Evolutionary conservation across 306 rosid genomes (phyloP), one percentile per base, ranked within the genome.

Genomic region (Lotus japonicus): DNA sequence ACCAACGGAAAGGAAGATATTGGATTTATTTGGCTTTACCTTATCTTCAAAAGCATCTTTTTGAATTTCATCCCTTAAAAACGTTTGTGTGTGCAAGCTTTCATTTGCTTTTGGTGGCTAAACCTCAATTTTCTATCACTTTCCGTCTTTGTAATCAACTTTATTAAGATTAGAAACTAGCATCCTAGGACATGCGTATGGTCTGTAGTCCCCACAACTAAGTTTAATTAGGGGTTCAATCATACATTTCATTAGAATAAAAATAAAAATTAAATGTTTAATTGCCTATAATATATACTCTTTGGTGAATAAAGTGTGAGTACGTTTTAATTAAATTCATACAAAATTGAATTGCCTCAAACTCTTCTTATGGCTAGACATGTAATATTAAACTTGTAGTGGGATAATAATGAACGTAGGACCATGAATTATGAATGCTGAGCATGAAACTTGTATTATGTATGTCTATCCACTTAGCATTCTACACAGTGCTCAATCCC

Each of bases 131-230:
- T 80, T 78, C 44, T 45, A 10, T 16, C 75, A 23, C 77, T 72
- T 70, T 35, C 51, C 21, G 71, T 50, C 80, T 46, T 35, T 41
- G 70, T 81, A 77, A 85, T 85, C 83, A 36, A 28, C 82, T 79
- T 66, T 72, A 60, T 59, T 63, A 36, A 68, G 53, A 63, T 53
- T 43, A 72, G 44, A 69, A 72, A 66, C 58, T 49, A 82, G 87
- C 91, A 88, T 85, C 95, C 84, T 65, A 79, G 84, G 87, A 74
- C 85, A 69, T 46, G 64, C 68, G 44, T 79, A 48, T 79, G 76
- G 73, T 65, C 44, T 49, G 49, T 64, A 70, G 77, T 64, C 85
- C 83, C 80, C 83, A 71, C 81, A 61, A 63, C 57, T 78, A 78
- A 31, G 74, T 72, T 55, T 72, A 65, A 65, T 72, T 68, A 67